Conservation (phyloP, 2,329 filamentous ascomycete species). For the Fusarium mangiferae region DNA sequence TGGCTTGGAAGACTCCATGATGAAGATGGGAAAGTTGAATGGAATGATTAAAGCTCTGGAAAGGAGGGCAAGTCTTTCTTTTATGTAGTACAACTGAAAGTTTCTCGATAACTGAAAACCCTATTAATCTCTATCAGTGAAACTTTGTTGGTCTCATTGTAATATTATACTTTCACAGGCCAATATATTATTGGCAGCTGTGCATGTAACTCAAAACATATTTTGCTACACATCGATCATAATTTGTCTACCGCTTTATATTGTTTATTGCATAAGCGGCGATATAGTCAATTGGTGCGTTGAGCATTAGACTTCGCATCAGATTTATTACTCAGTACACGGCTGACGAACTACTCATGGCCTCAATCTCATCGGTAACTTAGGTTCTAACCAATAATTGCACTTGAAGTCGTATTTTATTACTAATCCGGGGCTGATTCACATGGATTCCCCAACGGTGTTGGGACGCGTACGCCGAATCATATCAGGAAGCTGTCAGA, state of each 20-base stretch:
- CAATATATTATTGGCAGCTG: background rate
- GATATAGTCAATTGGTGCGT: no score
- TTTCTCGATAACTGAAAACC: background rate
- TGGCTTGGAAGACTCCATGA: background rate
- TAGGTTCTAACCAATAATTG: background rate
- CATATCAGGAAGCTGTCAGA: background rate
- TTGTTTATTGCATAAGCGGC: no score
- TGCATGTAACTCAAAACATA: background rate
- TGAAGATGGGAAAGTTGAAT: background rate
- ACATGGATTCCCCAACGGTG: background rate
- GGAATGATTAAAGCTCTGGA: no score
- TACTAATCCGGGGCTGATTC: background rate
- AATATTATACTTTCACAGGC: background rate
- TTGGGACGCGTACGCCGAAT: background rate
- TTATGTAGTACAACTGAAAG: background rate
- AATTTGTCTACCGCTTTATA: no score
- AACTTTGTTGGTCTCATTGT: background rate
- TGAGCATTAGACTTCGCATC: background rate
- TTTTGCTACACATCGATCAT: rapidly evolving
- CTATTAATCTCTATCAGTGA: background rate
- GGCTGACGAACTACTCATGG: background rate
- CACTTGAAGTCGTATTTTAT: background rate
- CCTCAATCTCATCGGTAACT: no score
- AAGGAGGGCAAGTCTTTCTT: rapidly evolving
- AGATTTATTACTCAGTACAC: background rate